Conservation (phyloP, 1,284 basidiomycete genomes). For the Pisolithus thermaeus region DNA sequence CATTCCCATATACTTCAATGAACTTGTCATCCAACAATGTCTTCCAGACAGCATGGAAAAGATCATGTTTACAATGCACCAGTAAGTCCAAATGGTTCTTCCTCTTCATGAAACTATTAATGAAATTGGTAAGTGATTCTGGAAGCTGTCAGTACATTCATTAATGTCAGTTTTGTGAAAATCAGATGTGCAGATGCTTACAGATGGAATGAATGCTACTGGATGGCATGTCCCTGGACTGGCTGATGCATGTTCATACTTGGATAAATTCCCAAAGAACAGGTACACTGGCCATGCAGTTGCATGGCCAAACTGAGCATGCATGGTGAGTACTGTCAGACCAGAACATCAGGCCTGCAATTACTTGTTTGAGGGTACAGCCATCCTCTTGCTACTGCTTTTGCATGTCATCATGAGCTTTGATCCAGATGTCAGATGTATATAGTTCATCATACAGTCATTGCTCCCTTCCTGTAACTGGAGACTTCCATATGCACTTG, state of each 20-base stretch:
- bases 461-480: constrained; percentile 1
- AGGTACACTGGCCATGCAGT: constrained; percentile 35
- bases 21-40: constrained; percentile 25
- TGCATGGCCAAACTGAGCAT: constrained; percentile 30
- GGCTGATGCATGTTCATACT: constrained; percentile 27
- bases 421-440: constrained; percentile 11
- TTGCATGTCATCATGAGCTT: constrained; percentile 18
- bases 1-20: constrained; percentile 23
- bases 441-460: constrained; percentile 10
- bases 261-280: constrained; percentile 32
- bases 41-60: constrained; percentile 26
- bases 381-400: constrained; percentile 9
- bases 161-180: not conserved
- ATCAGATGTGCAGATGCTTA: constrained; percentile 9
- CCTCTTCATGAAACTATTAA: not conserved
- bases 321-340: constrained; percentile 35
- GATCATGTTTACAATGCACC: constrained; percentile 24
- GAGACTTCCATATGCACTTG: constrained; percentile 8
- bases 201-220: constrained; percentile 29
- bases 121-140: not conserved
- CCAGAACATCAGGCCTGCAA: constrained; percentile 30
- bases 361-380: constrained; percentile 13
- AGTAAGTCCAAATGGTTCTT: constrained; percentile 21
- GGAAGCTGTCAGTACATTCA: not conserved
- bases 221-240: constrained; percentile 26